Evolutionary conservation across 306 rosid genomes (phyloP).

Genomic region (Corylus americana): DNA sequence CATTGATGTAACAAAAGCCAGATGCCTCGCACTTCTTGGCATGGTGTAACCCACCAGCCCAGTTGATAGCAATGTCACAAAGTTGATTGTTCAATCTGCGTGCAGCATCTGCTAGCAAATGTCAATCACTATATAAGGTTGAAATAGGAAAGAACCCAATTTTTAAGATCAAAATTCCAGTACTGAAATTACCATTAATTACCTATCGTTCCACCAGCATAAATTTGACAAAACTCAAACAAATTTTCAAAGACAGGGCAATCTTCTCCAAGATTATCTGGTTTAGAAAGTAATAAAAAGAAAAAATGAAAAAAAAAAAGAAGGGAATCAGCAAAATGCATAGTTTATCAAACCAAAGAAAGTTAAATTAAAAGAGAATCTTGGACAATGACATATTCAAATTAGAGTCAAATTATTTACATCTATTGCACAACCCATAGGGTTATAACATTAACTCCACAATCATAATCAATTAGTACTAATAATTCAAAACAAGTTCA

Average conservation of each 20-base stretch:
- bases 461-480: background rate
- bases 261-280: constrained; percentile 99
- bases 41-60: constrained; percentile 99
- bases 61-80: constrained; percentile 94
- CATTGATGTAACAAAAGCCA: constrained; percentile 98
- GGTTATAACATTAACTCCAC: background rate
- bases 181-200: constrained; percentile 14
- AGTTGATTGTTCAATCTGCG: constrained; percentile 85
- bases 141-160: constrained; percentile 17
- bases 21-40: constrained; percentile 99
- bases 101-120: constrained; percentile 77
- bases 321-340: constrained; percentile 7
- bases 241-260: constrained; percentile 96
- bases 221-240: constrained; percentile 97
- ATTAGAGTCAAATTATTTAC: background rate
- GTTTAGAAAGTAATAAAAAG: background rate
- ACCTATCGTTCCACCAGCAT: constrained; percentile 99
- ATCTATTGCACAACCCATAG: background rate
- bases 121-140: constrained; percentile 24
- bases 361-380: background rate
- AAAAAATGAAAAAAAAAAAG: constrained; percentile 1
- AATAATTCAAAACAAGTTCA: background rate
- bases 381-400: background rate
- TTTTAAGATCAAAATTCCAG: constrained; percentile 1
- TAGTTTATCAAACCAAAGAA: constrained; percentile 14